phyloP scores from a whole-genome alignment of 192 early-diverging fungal genomes.

The Gonapodya prolifera region DNA sequence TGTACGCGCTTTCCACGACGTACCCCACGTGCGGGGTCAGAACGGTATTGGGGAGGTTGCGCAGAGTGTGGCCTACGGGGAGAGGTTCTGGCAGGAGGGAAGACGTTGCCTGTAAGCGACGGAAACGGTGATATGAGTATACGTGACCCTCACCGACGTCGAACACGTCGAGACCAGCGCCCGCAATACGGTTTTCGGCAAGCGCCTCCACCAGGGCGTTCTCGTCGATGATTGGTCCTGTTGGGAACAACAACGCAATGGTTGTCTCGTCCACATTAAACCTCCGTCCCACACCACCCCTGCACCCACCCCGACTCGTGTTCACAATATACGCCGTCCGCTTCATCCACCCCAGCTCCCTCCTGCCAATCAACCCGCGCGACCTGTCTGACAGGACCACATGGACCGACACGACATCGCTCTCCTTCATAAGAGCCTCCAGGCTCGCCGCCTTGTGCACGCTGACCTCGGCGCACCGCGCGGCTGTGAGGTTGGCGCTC shows the following conservation, averaged over 20 bases:
- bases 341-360: conserved; percentile 6
- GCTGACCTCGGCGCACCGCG: not conserved
- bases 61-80: not conserved
- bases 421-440: not conserved
- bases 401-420: not conserved
- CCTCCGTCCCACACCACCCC: too few species aligned
- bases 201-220: not conserved
- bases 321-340: not conserved
- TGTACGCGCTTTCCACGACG: not conserved
- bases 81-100: not conserved
- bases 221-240: not conserved
- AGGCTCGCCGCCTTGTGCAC: not conserved
- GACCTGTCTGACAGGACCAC: not conserved
- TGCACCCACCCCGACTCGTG: not conserved
- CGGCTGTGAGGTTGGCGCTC: not conserved
- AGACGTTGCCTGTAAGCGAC: not conserved
- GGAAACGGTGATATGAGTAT: too few species aligned
- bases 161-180: not conserved
- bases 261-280: not conserved
- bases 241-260: not conserved
- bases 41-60: not conserved
- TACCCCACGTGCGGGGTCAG: not conserved
- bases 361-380: not conserved
- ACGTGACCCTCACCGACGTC: not conserved
- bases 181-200: not conserved